phyloP scores from a whole-genome alignment of 169 alveolate genomes.

The Eimeria tenella region DNA sequence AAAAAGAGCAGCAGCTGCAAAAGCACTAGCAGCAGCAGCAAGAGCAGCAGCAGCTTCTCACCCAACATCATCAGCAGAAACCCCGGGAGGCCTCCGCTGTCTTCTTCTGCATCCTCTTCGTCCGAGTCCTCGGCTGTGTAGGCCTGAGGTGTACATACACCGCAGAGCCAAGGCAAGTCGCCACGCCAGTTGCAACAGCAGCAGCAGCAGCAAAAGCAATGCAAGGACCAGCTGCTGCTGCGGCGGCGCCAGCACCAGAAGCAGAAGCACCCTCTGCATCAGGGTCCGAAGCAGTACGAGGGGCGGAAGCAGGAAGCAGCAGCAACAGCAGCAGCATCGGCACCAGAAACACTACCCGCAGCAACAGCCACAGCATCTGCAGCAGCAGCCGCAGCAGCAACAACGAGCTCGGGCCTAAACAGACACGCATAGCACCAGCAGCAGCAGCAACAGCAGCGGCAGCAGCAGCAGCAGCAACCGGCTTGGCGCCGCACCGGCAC shows the following conservation, averaged over 20 bases:
- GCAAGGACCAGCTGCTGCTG: not conserved
- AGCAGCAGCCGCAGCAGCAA: not conserved
- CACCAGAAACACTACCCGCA: too few species aligned
- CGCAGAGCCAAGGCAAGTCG: not conserved
- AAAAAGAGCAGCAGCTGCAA: not conserved
- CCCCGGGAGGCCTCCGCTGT: slow-evolving; percentile 9
- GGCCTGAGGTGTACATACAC: slow-evolving; percentile 35
- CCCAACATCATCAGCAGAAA: slow-evolving; percentile 1
- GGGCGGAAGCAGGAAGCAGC: not conserved
- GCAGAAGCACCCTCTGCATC: not conserved
- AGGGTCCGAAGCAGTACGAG: not conserved
- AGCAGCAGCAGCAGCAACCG: not conserved
- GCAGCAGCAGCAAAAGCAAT: slow-evolving; percentile 12
- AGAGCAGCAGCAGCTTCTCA: not conserved
- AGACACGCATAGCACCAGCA: not conserved
- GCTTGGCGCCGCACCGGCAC: not conserved
- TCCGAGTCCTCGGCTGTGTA: slow-evolving; percentile 18
- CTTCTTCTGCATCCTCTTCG: not conserved
- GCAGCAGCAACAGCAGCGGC: slow-evolving; percentile 36
- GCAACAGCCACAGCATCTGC: not conserved
- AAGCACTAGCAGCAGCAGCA: not conserved
- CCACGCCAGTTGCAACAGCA: not conserved
- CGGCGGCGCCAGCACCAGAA: not conserved
- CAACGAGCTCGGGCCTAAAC: not conserved
- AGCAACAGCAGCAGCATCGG: not conserved